phyloP scores from a whole-genome alignment of 805 yeast genomes.

The Saturnispora sanitii region DNA sequence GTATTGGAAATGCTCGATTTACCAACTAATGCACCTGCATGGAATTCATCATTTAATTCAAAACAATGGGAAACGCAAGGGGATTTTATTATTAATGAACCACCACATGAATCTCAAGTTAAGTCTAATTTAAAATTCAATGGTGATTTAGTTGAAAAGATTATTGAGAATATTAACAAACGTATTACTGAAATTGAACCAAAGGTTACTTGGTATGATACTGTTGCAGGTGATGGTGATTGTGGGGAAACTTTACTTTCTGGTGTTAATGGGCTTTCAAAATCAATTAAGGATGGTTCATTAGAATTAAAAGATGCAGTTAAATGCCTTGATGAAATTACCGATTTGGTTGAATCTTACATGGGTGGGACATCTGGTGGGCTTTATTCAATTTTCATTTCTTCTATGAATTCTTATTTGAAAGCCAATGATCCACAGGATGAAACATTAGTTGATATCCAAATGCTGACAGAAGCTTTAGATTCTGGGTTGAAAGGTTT shows the following conservation, averaged over 20 bases:
- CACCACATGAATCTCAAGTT: slow-evolving; percentile 14
- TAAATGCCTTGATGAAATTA: slow-evolving; percentile 54
- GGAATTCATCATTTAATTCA: slow-evolving; percentile 44
- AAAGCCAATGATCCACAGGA: slow-evolving; percentile 32
- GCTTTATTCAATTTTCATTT: slow-evolving; percentile 71
- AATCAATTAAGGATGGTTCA: slow-evolving; percentile 34
- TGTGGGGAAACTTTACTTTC: slow-evolving; percentile 85
- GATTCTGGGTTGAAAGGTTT: slow-evolving; percentile 57
- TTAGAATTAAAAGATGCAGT: slow-evolving; percentile 40
- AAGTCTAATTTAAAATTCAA: slow-evolving; percentile 23
- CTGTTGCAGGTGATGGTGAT: slow-evolving; percentile 93
- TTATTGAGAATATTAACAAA: slow-evolving; percentile 42
- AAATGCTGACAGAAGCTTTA: slow-evolving; percentile 37
- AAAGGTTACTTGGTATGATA: slow-evolving; percentile 72
- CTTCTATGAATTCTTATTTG: slow-evolving; percentile 55
- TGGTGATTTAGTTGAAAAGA: slow-evolving; percentile 21
- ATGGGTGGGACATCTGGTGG: slow-evolving; percentile 99
- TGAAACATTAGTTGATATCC: slow-evolving; percentile 19
- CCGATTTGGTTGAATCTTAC: slow-evolving; percentile 72
- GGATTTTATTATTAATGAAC: slow-evolving; percentile 20
- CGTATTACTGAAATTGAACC: slow-evolving; percentile 61
- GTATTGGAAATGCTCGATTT: slow-evolving; percentile 53
- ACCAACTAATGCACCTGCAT: slow-evolving; percentile 73
- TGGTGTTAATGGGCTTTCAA: slow-evolving; percentile 68
- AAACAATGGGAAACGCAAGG: slow-evolving; percentile 15